Base-by-base conservation (phyloP, 108 stramenopile genomes). In the Halocafeteria seosinensis region DNA sequence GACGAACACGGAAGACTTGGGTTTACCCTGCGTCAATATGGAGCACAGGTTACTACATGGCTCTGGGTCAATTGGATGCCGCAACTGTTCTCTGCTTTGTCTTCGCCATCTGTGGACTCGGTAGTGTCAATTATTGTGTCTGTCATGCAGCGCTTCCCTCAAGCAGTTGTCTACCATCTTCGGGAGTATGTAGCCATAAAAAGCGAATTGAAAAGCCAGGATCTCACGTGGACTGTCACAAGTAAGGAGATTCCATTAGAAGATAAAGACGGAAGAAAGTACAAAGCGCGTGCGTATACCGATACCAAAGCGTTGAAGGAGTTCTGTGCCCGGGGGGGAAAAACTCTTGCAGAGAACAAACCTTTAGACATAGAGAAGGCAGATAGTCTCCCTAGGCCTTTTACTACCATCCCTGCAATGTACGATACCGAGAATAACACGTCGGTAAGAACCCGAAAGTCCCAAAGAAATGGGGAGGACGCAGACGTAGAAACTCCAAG, bases 61-160 rank as follows among this genome's bases (percentile, higher is more conserved):
- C 34, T 70, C 5, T 74, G 73, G 73, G 31, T 74, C 0, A 64
- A 55, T 11, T 75, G 74, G 74, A 66, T 75, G 1, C 74, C 74
- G 1, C 72, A 73, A 66, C 72, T 75, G 34, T 42, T 73, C 21
- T 11, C 29, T 31, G 32, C 32, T 28, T 31, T 55, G 8, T 5
- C 8, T 28, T 21, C 42, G 17, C 42, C 42, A n/a, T 47, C 42
- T 21, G 42, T n/a, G 42, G 42, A 47, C 42, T 17, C 42, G 17
- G 42, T n/a, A 17, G n/a, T 17, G 17, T 21, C 42, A 17, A 47
- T 47, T 47, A n/a, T 47, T 47, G 42, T n/a, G 17, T 28, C 53
- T 28, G 30, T 55, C 30, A 12, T 31, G 9, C 53, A 31, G 53
- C 29, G 11, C 5, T 12, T 9, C 12, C 53, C 53, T 11, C 53